Conservation (phyloP, 2,329 filamentous ascomycete species). For the Acrocalymma vagum region DNA sequence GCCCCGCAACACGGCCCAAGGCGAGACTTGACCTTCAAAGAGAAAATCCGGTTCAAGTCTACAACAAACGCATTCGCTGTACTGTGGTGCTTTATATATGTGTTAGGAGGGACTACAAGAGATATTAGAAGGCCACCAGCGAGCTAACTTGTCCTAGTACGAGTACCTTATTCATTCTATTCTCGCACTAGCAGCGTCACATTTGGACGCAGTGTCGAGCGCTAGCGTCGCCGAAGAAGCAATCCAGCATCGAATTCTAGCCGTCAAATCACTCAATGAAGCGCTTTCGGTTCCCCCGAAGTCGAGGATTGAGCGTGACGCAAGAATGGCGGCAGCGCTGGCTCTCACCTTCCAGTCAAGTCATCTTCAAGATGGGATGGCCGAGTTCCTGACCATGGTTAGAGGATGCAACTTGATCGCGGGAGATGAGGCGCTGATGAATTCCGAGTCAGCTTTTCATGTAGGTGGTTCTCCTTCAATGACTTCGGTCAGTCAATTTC, state of each 20-base stretch:
- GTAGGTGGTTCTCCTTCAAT: conserved; percentile 20
- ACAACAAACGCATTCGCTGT: too few relatives aligned
- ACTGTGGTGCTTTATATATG: too few relatives aligned
- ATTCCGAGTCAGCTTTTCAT: conserved; percentile 37
- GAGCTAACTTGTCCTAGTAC: conserved; percentile 54
- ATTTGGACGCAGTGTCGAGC: conserved; percentile 62
- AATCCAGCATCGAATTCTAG: conserved; percentile 71
- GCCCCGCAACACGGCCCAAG: too few relatives aligned
- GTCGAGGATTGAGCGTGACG: conserved; percentile 42
- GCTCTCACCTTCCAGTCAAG: conserved; percentile 49
- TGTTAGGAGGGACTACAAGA: too few relatives aligned
- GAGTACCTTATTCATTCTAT: conserved; percentile 77
- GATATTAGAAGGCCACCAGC: too few relatives aligned
- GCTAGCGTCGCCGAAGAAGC: conserved; percentile 64
- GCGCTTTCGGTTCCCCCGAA: conserved; percentile 45
- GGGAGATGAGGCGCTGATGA: conserved; percentile 26
- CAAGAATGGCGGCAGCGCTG: conserved; percentile 46
- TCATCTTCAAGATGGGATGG: conserved; percentile 46
- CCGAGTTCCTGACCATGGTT: conserved; percentile 48
- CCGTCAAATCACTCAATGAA: conserved; percentile 61
- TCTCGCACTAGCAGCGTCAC: conserved; percentile 72
- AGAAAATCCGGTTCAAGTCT: too few relatives aligned
- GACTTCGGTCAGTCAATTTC: conserved; percentile 1
- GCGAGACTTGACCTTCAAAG: too few relatives aligned
- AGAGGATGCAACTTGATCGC: conserved; percentile 47